These are phyloP conservation scores for Apiotrichum domesticum DNA, from an alignment of 1,284 basidiomycete genomes.

Conservation along the genomic window DNA sequence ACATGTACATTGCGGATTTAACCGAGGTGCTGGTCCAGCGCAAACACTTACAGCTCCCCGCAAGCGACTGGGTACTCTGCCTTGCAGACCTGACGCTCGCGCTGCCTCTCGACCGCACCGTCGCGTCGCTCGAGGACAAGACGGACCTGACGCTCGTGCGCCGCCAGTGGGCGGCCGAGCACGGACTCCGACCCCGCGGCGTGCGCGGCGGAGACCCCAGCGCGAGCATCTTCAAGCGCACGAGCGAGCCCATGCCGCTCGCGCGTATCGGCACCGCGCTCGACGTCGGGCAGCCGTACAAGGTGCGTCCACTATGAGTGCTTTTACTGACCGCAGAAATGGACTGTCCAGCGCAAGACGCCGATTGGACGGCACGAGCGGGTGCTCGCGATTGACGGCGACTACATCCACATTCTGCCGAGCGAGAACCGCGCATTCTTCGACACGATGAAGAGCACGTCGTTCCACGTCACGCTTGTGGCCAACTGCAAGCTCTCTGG, in stretches of 20 bases:
- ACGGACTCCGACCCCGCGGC: constrained; percentile 52
- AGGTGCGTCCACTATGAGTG: constrained; percentile 51
- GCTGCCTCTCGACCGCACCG: constrained; percentile 90
- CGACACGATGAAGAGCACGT: constrained; percentile 80
- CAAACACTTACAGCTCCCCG: constrained; percentile 63
- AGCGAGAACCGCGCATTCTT: constrained; percentile 75
- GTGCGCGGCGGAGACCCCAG: constrained; percentile 69
- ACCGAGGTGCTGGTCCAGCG: constrained; percentile 72
- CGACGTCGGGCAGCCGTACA: constrained; percentile 60
- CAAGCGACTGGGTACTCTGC: constrained; percentile 77
- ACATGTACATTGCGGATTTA: constrained; percentile 97
- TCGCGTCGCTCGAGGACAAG: constrained; percentile 82
- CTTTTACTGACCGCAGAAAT: constrained; percentile 58
- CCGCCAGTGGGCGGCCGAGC: constrained; percentile 63
- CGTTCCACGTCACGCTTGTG: constrained; percentile 86
- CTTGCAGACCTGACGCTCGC: constrained; percentile 72
- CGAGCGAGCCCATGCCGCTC: constrained; percentile 62
- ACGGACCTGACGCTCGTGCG: constrained; percentile 78
- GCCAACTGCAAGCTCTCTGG: constrained; percentile 74
- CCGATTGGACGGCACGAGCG: constrained; percentile 89
- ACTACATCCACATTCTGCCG: constrained; percentile 91
- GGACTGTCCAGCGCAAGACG: constrained; percentile 87
- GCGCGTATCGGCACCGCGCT: constrained; percentile 54
- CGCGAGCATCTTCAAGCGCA: constrained; percentile 80
- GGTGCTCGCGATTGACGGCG: constrained; percentile 87